Percentiles rank a stretch among this genome's conserved stretches.
These are phyloP conservation scores for Apiospora koreana DNA, from an alignment of 2,329 filamentous ascomycete species.

Conservation along the genomic window DNA sequence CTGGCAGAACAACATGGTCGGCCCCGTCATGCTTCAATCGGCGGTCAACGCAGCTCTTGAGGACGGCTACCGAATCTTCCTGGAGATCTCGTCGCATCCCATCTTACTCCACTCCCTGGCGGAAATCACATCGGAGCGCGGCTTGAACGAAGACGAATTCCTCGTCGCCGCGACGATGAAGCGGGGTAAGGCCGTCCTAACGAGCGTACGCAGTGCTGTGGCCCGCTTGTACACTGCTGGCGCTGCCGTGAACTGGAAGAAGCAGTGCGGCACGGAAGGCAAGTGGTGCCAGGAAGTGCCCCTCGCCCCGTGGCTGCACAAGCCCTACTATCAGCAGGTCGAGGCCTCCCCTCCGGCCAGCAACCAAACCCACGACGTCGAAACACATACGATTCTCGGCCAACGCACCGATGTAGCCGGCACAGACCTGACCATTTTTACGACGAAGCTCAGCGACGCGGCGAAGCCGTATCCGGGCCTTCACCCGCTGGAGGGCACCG, in stretches of 20 bases:
- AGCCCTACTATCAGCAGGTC: constrained; percentile 28
- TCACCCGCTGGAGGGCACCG: constrained; percentile 41
- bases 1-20: constrained; percentile 42
- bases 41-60: constrained; percentile 33
- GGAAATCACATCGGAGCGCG: constrained; percentile 34
- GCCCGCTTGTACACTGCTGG: constrained; percentile 19
- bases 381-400: constrained; percentile 37
- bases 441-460: constrained; percentile 36
- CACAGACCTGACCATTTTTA: constrained; percentile 32
- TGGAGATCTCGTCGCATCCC: constrained; percentile 44
- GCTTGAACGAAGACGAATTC: constrained; percentile 33
- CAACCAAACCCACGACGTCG: constrained; percentile 31
- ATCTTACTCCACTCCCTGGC: constrained; percentile 42
- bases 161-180: constrained; percentile 33
- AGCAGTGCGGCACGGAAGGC: too few relatives aligned
- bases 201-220: constrained; percentile 26
- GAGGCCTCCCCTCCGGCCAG: not conserved
- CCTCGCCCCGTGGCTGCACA: constrained; percentile 24
- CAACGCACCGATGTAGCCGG: constrained; percentile 29
- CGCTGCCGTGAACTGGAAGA: not conserved
- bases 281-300: constrained; percentile 20
- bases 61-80: constrained; percentile 39
- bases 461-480: constrained; percentile 42
- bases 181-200: too few relatives aligned
- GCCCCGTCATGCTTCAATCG: constrained; percentile 36